phyloP scores from a whole-genome alignment of 2,329 filamentous ascomycete species.

The Colletotrichum plurivorum region DNA sequence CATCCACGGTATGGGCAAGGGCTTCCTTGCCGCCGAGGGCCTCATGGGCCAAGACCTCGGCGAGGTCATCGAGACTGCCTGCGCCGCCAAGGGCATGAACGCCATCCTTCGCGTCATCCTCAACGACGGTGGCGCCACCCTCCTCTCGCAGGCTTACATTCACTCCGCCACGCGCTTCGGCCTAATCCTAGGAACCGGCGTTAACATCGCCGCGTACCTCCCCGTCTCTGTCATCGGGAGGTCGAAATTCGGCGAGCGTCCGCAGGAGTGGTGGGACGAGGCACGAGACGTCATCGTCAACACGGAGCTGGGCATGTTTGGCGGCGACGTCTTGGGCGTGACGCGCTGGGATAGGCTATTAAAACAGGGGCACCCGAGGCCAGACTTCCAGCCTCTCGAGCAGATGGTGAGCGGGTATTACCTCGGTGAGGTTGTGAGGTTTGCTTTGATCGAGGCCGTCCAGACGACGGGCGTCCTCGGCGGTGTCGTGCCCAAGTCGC shows the following conservation, averaged over 20 bases:
- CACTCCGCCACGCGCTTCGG: slow-evolving; percentile 72
- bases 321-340: slow-evolving; percentile 68
- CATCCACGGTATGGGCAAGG: slow-evolving; percentile 76
- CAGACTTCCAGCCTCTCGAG: slow-evolving; percentile 74
- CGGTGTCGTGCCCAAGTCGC: slow-evolving; percentile 68
- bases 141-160: slow-evolving; percentile 75
- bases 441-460: slow-evolving; percentile 72
- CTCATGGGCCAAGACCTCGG: slow-evolving; percentile 73
- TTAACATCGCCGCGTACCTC: slow-evolving; percentile 76
- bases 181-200: slow-evolving; percentile 77
- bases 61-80: slow-evolving; percentile 69
- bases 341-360: slow-evolving; percentile 73
- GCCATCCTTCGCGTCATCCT: slow-evolving; percentile 73
- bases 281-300: slow-evolving; percentile 77
- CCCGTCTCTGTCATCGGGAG: slow-evolving; percentile 69
- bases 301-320: slow-evolving; percentile 78
- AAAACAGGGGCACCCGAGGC: slow-evolving; percentile 65
- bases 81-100: slow-evolving; percentile 63
- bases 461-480: slow-evolving; percentile 67
- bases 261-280: slow-evolving; percentile 68
- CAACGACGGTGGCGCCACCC: slow-evolving; percentile 77
- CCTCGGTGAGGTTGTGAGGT: slow-evolving; percentile 74
- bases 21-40: slow-evolving; percentile 71
- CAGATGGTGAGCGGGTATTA: slow-evolving; percentile 76
- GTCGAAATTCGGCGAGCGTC: slow-evolving; percentile 70